Base-by-base conservation (phyloP, 768 basidiomycete species). In the Sarcodon aspratus region DNA sequence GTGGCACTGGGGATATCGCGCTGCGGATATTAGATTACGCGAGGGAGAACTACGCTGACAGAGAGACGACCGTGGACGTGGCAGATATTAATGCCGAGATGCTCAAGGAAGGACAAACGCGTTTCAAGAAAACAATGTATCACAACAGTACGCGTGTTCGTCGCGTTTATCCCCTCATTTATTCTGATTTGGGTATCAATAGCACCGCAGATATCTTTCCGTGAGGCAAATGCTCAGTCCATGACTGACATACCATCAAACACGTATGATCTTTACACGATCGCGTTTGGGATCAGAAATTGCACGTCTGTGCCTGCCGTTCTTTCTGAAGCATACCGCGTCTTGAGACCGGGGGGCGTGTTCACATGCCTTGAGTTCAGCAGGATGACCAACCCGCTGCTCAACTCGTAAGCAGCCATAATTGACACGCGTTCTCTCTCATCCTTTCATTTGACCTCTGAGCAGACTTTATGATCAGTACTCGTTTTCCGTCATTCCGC, bases 321-420 rank as follows among this genome's bases (percentile, higher is more conserved):
- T 12, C 70, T 99, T 42, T 73, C 74, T 50, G 92, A 97, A 63
- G 96, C 96, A 1, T 69, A 95, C 64, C 79, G 96, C 18, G 93
- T 98, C 11, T 76, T 99, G 33, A 97, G 94, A 63, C 96, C 96
- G 0, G 96, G 96, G 50, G 96, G 92, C 45, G 86, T 79, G 9
- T 94, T 99, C 63, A 87, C 91, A 9, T 96, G 94, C 60, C 77
- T 99, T 45, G 96, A 99, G 64, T 98, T 99, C 66, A 92, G 91
- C 63, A 85, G 80, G 57, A 92, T 98, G 33, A 79, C 77, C 50
- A 90, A 97, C 59, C 91, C 95, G 1, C 57, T 97, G 34, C 69
- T 98, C 52, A 78, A 79, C 68, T 69, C 80, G 95, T 98, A 66
- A 61, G 91, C 32, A 13, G 34, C 13, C 44, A 7, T 15, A 27